These are phyloP conservation scores for Westerdykella ornata DNA, from an alignment of 2,329 filamentous ascomycete species.

Conservation along the genomic window DNA sequence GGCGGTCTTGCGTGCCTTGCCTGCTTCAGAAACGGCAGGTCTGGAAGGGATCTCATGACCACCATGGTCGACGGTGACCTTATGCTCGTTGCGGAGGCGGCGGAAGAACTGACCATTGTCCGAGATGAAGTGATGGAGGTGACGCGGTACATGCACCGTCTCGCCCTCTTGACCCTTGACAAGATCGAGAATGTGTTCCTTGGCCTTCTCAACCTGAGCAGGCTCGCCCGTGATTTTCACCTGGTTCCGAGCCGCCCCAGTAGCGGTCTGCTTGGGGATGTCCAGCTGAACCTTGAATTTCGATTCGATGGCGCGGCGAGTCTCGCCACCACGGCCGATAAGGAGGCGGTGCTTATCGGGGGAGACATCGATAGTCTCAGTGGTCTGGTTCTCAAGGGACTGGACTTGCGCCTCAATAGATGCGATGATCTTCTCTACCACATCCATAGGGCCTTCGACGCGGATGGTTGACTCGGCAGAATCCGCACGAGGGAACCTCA, in stretches of 20 bases:
- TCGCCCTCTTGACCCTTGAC: constrained; percentile 84
- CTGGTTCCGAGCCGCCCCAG: constrained; percentile 69
- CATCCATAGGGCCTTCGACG: constrained; percentile 72
- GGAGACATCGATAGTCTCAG: constrained; percentile 72
- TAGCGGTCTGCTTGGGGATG: constrained; percentile 67
- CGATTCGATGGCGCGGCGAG: constrained; percentile 74
- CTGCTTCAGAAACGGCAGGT: constrained; percentile 48
- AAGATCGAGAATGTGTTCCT: constrained; percentile 71
- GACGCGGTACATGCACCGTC: constrained; percentile 74
- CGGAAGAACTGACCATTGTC: constrained; percentile 95
- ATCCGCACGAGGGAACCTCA: constrained; percentile 90
- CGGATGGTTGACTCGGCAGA: constrained; percentile 76
- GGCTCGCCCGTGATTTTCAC: constrained; percentile 80
- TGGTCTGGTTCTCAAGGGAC: constrained; percentile 78
- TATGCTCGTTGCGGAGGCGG: constrained; percentile 73
- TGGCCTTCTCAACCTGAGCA: constrained; percentile 74
- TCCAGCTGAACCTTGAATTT: constrained; percentile 83
- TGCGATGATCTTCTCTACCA: constrained; percentile 83
- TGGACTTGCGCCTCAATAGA: constrained; percentile 74
- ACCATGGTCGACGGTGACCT: constrained; percentile 86
- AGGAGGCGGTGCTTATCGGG: constrained; percentile 83
- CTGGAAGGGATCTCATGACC: constrained; percentile 70
- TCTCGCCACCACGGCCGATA: constrained; percentile 87
- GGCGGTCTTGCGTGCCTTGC: constrained; percentile 44
- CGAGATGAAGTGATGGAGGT: constrained; percentile 74